A percentile compares a stretch with the other conserved stretches of the same genome.
These are phyloP conservation scores for Sambucus nigra DNA, from an alignment of 129 eudicot species.

Conservation along the genomic window DNA sequence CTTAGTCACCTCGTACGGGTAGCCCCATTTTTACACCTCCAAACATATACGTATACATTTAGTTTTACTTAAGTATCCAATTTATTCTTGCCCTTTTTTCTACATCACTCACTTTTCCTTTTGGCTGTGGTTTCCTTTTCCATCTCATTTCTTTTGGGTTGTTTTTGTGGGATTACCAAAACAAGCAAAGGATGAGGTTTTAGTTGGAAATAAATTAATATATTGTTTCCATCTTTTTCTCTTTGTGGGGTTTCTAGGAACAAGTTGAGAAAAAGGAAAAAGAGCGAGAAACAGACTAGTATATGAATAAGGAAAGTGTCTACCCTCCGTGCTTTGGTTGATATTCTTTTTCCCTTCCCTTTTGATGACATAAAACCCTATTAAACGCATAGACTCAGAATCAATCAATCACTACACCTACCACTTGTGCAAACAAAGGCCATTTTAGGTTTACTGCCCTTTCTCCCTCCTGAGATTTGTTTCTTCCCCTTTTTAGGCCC, in stretches of 20 bases:
- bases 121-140: background rate
- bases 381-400: no score
- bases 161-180: slow-evolving; percentile 15
- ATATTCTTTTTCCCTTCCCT: no score
- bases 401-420: no score
- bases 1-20: no score
- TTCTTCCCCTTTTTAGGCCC: slow-evolving; percentile 22
- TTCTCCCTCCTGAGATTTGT: slow-evolving; percentile 14
- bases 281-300: background rate
- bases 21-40: background rate
- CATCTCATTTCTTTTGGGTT: slow-evolving; percentile 12
- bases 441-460: slow-evolving; percentile 9
- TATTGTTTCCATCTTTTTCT: background rate
- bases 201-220: no score
- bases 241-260: slow-evolving; percentile 20
- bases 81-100: no score
- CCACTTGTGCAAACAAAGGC: background rate
- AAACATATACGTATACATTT: background rate
- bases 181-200: slow-evolving; percentile 11
- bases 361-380: no score
- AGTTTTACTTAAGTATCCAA: background rate
- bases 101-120: slow-evolving; percentile 4
- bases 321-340: no score
- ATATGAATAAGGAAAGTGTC: no score
- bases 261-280: background rate